Conservation (phyloP, 208 protist genomes). For the Crithidia sp. region DNA sequence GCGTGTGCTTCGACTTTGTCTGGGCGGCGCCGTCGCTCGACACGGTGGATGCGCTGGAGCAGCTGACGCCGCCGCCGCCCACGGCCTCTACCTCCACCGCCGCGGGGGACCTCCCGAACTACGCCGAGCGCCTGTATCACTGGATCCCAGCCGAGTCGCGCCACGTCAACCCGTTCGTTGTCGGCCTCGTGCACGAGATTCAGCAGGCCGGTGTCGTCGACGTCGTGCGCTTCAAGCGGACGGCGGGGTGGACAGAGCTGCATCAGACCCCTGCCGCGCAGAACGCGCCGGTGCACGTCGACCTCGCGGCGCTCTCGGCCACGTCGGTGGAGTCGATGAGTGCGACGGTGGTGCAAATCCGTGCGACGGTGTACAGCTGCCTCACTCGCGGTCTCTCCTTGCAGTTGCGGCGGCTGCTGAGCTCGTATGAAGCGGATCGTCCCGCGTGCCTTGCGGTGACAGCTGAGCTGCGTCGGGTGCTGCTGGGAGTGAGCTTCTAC, state of each 20-base stretch:
- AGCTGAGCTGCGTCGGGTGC: conserved; percentile 35
- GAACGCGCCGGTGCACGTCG: conserved; percentile 23
- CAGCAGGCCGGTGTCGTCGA: conserved; percentile 64
- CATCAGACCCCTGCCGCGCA: conserved; percentile 50
- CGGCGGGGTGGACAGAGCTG: conserved; percentile 70
- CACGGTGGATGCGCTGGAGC: conserved; percentile 23
- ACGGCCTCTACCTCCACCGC: not conserved
- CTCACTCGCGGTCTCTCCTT: conserved; percentile 30
- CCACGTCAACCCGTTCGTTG: conserved; percentile 36
- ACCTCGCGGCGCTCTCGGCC: conserved; percentile 20
- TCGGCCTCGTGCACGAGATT: conserved; percentile 58
- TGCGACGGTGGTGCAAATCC: conserved; percentile 23
- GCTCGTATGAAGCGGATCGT: conserved; percentile 14
- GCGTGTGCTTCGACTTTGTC: conserved; percentile 61
- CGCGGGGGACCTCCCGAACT: conserved; percentile 1
- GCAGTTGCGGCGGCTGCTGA: conserved; percentile 25
- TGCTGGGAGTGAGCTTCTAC: conserved; percentile 50
- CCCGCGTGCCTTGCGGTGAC: conserved; percentile 33
- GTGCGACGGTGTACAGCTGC: conserved; percentile 33
- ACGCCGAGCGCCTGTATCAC: conserved; percentile 25
- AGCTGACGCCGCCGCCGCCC: conserved; percentile 1
- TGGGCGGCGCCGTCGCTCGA: conserved; percentile 30
- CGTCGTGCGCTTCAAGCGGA: conserved; percentile 62
- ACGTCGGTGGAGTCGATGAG: conserved; percentile 32
- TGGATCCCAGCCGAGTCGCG: conserved; percentile 30